phyloP scores from a whole-genome alignment of 1,139 yeast genomes.

The Hanseniaspora uvarum region DNA sequence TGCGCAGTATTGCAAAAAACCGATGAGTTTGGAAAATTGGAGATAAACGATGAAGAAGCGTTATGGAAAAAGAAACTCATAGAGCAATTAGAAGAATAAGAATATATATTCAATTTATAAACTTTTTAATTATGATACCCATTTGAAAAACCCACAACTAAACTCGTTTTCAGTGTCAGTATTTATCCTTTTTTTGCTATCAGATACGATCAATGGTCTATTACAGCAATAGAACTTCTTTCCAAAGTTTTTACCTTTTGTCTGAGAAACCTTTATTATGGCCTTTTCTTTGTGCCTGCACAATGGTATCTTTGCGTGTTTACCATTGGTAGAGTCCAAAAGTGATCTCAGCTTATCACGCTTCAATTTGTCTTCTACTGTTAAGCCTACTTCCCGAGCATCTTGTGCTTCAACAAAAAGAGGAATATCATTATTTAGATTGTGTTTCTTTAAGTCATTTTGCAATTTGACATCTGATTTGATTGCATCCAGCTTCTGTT shows the following conservation, averaged over 20 bases:
- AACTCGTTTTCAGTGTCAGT: conserved; percentile 26
- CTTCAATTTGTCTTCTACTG: background rate
- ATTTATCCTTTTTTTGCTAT: background rate
- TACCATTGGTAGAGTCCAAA: background rate
- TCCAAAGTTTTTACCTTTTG: conserved; percentile 38
- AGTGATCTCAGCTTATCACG: background rate
- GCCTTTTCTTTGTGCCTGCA: conserved; percentile 47
- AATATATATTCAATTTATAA: conserved; percentile 18
- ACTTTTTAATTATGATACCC: conserved; percentile 24
- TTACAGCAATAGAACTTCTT: conserved; percentile 53
- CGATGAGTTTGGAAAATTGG: conserved; percentile 18
- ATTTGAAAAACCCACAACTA: conserved; percentile 36
- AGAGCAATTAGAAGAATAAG: conserved; percentile 22
- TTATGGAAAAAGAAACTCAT: conserved; percentile 25
- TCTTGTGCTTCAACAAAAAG: conserved; percentile 1
- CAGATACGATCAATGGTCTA: conserved; percentile 27
- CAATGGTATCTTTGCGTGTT: conserved; percentile 33
- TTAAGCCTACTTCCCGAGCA: background rate
- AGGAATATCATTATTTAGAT: background rate
- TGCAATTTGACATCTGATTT: conserved; percentile 7
- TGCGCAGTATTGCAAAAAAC: conserved; percentile 23
- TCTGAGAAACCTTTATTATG: conserved; percentile 41
- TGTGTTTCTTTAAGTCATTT: background rate
- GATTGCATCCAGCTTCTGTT: conserved; percentile 11
- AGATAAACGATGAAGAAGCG: conserved; percentile 24